Base-by-base conservation (phyloP, 2,329 filamentous ascomycete species). In the Laburnicola sp. region DNA sequence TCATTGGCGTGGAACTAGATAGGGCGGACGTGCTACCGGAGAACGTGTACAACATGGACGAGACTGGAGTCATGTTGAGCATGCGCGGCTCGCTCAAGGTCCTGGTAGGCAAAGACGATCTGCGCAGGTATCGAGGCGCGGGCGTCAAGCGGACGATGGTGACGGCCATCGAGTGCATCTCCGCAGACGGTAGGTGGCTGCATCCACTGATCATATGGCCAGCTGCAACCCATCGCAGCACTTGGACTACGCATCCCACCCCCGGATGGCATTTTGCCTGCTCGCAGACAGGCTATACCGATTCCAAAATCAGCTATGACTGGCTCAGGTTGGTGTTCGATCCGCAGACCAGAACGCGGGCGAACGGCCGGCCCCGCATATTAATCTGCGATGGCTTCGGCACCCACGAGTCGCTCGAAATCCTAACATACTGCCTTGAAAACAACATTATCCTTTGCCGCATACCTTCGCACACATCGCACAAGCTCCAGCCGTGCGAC, bases 301-400 rank as follows among this genome's bases (percentile, higher is more conserved):
- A 72, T 51, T 66, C 59, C 11, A 56, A 62, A 23, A 69, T 71
- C 26, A 72, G 59, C 55, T 60, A 70, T 3, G 45, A 73, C 50
- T 74, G 57, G 71, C 56, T 73, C 21, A 64, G 53, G 48, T 54
- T 49, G 46, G 55, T 74, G 5, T 74, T 73, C 54, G 48, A 74
- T 57, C 66, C 64, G 10, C 36, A 66, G 51, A 73, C 68, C 6
- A 65, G 58, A 59, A 53, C 45, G 45, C 54, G 48, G 46, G 68
- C 65, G 43, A 59, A 68, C 28, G 23, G 53, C 7, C 65, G 59
- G 50, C 67, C 59, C 48, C 63, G 64, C 1, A 46, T 73, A 5
- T 57, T 73, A 36, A 70, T 73, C 27, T 66, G 49, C 23, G 59
- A 74, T 45, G 57, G 69, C 54, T 72, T 74, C 16, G n/a, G 42